These are phyloP conservation scores for Anisodus acutangulus DNA, from an alignment of 257 asterid species.

Conservation along the genomic window DNA sequence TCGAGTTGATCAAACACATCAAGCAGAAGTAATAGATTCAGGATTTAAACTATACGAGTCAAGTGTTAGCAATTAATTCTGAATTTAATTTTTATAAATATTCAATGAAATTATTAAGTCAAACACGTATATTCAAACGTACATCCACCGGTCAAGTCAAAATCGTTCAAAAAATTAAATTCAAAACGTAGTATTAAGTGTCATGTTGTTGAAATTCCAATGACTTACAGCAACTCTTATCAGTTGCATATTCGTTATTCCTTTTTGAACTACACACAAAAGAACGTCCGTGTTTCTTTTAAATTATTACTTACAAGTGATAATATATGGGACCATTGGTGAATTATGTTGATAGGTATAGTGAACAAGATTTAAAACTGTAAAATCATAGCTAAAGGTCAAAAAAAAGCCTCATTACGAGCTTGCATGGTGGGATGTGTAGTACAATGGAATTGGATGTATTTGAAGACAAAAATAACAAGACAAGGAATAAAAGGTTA, in stretches of 20 bases:
- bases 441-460: conserved; percentile 2
- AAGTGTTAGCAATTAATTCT: no score
- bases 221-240: background rate
- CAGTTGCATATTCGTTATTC: background rate
- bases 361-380: background rate
- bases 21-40: no score
- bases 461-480: conserved; percentile 25
- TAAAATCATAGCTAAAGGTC: background rate
- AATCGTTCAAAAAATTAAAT: background rate
- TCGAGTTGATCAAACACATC: no score
- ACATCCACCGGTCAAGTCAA: background rate
- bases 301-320: background rate
- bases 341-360: background rate
- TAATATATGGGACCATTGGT: background rate
- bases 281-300: background rate
- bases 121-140: background rate
- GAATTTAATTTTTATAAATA: background rate
- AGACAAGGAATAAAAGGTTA: conserved; percentile 28
- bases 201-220: background rate
- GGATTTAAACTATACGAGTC: no score
- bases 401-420: background rate
- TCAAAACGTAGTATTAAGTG: conserved; percentile 9
- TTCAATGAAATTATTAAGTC: background rate
- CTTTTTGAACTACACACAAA: background rate
- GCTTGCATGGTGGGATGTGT: background rate